phyloP scores from a whole-genome alignment of 768 basidiomycete genomes.

The Candolleomyces eurysporus region DNA sequence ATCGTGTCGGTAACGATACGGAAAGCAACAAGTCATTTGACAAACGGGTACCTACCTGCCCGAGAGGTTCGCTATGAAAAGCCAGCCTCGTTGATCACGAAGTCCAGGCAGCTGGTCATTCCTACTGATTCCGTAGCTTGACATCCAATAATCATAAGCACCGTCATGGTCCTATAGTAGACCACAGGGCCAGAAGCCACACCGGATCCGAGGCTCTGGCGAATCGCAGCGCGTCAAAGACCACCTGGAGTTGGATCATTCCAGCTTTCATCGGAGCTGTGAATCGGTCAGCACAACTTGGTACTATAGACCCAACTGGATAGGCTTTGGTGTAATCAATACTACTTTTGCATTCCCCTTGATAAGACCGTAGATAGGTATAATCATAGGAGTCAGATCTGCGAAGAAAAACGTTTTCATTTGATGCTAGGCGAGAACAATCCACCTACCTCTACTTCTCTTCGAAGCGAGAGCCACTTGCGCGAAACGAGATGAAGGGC shows the following conservation, averaged over 20 bases:
- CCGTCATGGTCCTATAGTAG: not conserved
- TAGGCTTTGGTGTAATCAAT: no score
- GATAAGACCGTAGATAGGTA: no score
- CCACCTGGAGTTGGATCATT: not conserved
- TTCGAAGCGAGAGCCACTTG: no score
- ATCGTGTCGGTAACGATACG: not conserved
- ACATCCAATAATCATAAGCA: no score
- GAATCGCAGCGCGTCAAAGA: not conserved
- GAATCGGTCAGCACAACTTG: not conserved
- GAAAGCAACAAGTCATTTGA: not conserved
- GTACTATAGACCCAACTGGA: no score
- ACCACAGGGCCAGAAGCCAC: not conserved
- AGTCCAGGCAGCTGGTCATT: not conserved
- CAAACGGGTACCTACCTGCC: not conserved
- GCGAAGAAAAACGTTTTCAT: no score
- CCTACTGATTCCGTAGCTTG: no score
- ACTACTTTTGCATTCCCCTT: no score
- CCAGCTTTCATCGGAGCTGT: not conserved
- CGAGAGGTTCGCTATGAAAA: not conserved
- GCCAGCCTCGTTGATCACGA: not conserved
- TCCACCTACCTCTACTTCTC: no score
- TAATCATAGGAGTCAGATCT: no score
- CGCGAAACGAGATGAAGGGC: no score
- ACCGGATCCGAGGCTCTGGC: not conserved
- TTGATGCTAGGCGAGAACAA: no score